These are phyloP conservation scores for Isoetes taiwanensis DNA, from an alignment of 75 land plant genomes.

Conservation along the genomic window DNA sequence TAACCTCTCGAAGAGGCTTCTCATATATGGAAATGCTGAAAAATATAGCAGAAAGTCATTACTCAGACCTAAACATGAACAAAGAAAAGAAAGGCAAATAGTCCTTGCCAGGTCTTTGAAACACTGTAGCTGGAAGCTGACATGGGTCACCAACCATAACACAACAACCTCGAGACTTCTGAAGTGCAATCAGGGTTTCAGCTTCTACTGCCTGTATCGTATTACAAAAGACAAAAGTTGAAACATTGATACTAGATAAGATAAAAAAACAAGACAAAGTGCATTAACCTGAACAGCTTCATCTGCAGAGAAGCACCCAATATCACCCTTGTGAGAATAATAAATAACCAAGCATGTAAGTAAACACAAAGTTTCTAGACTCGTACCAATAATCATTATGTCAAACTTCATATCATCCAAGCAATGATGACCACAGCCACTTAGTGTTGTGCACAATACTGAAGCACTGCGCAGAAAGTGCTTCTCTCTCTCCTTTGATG, in stretches of 20 bases:
- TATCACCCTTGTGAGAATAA: too few relatives aligned
- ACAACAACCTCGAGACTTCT: constrained; percentile 12
- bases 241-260: not conserved
- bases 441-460: constrained; percentile 15
- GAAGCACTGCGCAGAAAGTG: constrained; percentile 9
- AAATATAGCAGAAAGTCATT: too few relatives aligned
- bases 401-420: constrained; percentile 19
- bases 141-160: constrained; percentile 20
- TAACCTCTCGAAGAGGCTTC: constrained; percentile 18
- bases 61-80: not conserved
- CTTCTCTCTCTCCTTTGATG: constrained; percentile 4
- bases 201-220: constrained; percentile 17
- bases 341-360: not conserved
- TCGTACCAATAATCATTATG: constrained; percentile 16
- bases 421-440: constrained; percentile 13
- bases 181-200: constrained; percentile 16
- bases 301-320: constrained; percentile 4
- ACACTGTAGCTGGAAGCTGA: constrained; percentile 19
- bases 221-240: not conserved
- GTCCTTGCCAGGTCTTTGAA: constrained; percentile 14
- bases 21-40: constrained; percentile 9
- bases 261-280: not conserved
- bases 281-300: constrained; percentile 21
- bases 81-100: not conserved
- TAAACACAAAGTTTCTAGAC: not conserved